Conservation (phyloP, 192 early-diverging fungal genomes). For the Jimgerdemannia flammicorona region DNA sequence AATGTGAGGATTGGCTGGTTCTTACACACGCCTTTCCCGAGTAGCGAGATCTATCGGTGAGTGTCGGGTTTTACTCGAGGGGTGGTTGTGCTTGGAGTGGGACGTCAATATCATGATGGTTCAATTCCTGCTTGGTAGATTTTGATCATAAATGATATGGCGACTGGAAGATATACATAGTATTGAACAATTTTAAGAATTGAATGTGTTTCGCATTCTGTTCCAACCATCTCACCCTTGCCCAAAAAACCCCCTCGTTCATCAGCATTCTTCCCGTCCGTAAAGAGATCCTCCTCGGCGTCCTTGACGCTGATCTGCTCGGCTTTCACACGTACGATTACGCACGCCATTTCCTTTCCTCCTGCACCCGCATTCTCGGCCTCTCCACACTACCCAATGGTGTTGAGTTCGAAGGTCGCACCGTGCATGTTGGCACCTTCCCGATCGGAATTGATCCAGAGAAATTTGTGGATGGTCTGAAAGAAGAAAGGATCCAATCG, state of each 20-base stretch:
- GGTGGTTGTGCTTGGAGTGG: not conserved
- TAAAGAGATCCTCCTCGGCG: slow-evolving; percentile 88
- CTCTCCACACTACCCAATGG: slow-evolving; percentile 91
- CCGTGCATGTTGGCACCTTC: slow-evolving; percentile 96
- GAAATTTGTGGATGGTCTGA: slow-evolving; percentile 86
- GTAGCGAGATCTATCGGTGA: slow-evolving; percentile 92
- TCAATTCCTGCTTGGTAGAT: too few relatives aligned
- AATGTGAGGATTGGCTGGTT: slow-evolving; percentile 98
- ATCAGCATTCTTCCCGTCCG: slow-evolving; percentile 88
- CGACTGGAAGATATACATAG: too few relatives aligned
- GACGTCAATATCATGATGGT: too few relatives aligned
- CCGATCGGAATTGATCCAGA: slow-evolving; percentile 98
- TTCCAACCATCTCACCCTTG: not conserved
- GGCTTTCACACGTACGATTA: slow-evolving; percentile 99
- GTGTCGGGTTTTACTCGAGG: not conserved
- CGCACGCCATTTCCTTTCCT: slow-evolving; percentile 95
- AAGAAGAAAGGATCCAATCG: slow-evolving; percentile 57
- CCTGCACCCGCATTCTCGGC: slow-evolving; percentile 95
- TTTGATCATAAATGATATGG: too few relatives aligned
- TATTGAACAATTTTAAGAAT: not conserved
- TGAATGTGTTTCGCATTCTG: not conserved
- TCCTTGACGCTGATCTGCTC: slow-evolving; percentile 87
- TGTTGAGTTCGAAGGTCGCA: slow-evolving; percentile 89
- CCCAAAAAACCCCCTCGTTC: not conserved
- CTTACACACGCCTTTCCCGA: slow-evolving; percentile 97